Conservation (phyloP, 345 rosid genomes). For the Hypericum perforatum region DNA sequence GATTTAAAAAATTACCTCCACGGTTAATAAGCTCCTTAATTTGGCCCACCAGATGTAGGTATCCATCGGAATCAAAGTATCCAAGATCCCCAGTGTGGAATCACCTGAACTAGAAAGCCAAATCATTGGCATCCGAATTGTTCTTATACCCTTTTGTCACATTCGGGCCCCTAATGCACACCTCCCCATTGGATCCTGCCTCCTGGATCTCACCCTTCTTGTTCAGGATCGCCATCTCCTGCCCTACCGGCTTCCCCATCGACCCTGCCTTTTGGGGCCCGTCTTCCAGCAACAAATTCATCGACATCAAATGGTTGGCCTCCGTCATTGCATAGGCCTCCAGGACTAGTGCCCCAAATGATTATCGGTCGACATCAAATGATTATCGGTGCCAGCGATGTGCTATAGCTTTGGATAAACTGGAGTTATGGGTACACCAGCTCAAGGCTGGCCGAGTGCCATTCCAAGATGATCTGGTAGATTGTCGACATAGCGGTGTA, state of each 20-base stretch:
- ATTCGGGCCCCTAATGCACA: conserved; percentile 77
- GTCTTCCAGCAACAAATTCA: conserved; percentile 69
- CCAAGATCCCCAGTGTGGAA: conserved; percentile 91
- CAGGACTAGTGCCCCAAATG: conserved; percentile 71
- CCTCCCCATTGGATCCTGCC: conserved; percentile 47
- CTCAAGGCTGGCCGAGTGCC: conserved; percentile 52
- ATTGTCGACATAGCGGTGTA: conserved; percentile 85
- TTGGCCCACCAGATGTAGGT: conserved; percentile 77
- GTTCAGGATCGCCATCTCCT: conserved; percentile 62
- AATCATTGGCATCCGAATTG: conserved; percentile 74
- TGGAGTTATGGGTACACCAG: conserved; percentile 53
- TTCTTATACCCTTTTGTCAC: conserved; percentile 89
- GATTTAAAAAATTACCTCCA: conserved; percentile 43
- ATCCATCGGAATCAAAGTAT: conserved; percentile 67
- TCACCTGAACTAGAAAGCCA: conserved; percentile 82
- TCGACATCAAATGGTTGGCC: conserved; percentile 67
- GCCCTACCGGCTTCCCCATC: conserved; percentile 79
- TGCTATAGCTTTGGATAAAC: conserved; percentile 81
- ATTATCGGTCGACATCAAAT: too few species aligned
- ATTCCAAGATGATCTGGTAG: conserved; percentile 79
- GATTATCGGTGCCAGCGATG: conserved; percentile 70
- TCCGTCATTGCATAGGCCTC: conserved; percentile 97
- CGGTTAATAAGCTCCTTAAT: conserved; percentile 98
- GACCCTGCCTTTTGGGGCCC: conserved; percentile 76
- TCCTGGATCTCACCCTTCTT: conserved; percentile 51